phyloP scores from a whole-genome alignment of 495 filamentous ascomycete species.

The Penicillium samsonianum region DNA sequence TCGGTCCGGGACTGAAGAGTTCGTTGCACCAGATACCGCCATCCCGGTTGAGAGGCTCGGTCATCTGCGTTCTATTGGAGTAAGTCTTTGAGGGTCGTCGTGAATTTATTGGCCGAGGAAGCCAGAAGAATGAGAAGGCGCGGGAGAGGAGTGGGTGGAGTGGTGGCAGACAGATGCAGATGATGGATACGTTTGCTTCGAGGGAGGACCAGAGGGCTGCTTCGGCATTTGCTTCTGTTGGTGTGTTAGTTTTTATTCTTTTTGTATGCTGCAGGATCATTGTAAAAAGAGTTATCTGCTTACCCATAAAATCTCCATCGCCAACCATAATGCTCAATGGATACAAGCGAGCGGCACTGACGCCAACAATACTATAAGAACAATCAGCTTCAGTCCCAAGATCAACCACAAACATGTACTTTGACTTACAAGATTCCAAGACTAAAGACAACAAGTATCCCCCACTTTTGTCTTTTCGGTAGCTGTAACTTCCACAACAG shows the following conservation, averaged over 20 bases:
- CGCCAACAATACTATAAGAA: conserved; percentile 38
- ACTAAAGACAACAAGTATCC: conserved; percentile 45
- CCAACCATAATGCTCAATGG: conserved; percentile 23
- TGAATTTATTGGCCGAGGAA: conserved; percentile 21
- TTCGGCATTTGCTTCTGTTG: conserved; percentile 44
- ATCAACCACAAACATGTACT: not conserved
- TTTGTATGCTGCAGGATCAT: not conserved
- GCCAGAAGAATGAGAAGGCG: conserved; percentile 58
- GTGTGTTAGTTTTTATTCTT: conserved; percentile 7
- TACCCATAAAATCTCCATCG: conserved; percentile 29
- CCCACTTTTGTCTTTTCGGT: conserved; percentile 41
- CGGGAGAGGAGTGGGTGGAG: conserved; percentile 75
- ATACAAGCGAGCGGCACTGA: conserved; percentile 35
- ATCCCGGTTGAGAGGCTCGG: conserved; percentile 11
- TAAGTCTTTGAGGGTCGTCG: conserved; percentile 19
- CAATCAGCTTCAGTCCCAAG: not conserved
- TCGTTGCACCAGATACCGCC: conserved; percentile 28
- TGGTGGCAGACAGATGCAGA: conserved; percentile 80
- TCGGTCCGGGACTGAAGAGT: conserved; percentile 20
- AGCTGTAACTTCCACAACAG: conserved; percentile 43
- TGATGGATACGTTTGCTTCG: conserved; percentile 78
- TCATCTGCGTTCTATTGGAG: conserved; percentile 11
- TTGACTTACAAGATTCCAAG: conserved; percentile 51
- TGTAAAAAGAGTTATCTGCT: not conserved
- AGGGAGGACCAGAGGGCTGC: conserved; percentile 73